Percentiles rank a stretch among this genome's conserved stretches.
phyloP scores from a whole-genome alignment of 495 filamentous ascomycete species.

The Pyrenopolyporus hunteri region DNA sequence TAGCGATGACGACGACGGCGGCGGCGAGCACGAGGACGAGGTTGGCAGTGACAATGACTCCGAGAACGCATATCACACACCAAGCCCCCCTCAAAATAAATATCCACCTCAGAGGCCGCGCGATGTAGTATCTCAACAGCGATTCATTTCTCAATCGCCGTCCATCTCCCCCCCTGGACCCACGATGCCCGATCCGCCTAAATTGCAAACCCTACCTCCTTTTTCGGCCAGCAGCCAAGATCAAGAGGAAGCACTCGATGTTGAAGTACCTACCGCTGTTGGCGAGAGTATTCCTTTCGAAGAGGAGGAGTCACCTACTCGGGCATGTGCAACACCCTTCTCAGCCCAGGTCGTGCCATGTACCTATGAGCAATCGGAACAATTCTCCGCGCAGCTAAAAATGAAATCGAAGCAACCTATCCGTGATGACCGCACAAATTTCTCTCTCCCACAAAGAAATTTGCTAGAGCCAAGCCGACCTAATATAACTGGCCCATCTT shows the following conservation, averaged over 20 bases:
- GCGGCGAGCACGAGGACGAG: neutral
- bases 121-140: conserved; percentile 45
- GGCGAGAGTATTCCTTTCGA: conserved; percentile 40
- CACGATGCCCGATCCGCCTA: conserved; percentile 11
- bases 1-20: neutral
- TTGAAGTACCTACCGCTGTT: conserved; percentile 58
- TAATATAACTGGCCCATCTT: neutral
- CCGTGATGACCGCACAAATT: conserved; percentile 15
- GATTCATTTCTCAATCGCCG: conserved; percentile 35
- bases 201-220: neutral
- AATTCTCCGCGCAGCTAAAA: neutral
- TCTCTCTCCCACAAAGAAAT: conserved; percentile 26
- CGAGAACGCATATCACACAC: neutral
- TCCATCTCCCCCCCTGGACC: conserved; percentile 26
- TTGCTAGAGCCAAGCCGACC: conserved; percentile 2
- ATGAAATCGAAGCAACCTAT: conserved; percentile 8
- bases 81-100: conserved; percentile 8
- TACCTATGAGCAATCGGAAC: conserved; percentile 36
- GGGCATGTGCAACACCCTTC: conserved; percentile 42
- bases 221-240: conserved; percentile 45
- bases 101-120: neutral
- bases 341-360: conserved; percentile 52
- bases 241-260: conserved; percentile 61
- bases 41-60: neutral
- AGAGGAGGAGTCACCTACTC: conserved; percentile 28